Base-by-base conservation (phyloP, 805 yeast genomes). In the Schwanniomyces occidentalis region DNA sequence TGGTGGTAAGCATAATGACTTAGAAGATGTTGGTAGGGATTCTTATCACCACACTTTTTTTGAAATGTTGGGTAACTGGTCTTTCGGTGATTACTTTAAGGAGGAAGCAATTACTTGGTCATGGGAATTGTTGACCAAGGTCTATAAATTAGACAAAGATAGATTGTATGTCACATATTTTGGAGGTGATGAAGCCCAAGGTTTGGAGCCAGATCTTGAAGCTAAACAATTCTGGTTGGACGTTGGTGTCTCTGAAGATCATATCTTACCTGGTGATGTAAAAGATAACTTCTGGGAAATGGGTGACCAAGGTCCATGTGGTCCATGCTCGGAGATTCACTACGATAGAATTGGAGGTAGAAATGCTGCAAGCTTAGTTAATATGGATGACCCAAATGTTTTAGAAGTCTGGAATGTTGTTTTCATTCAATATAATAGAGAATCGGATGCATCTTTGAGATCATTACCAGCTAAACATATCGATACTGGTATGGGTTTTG, bases 301-400 rank as follows among this genome's bases (percentile, higher is more conserved):
- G 99, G 99, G 99, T 53, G 99, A 95, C 58, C 98, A 91, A 71
- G 99, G 99, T 48, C 99, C 99, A 31, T 93, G 99, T 73, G 99
- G 99, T 44, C 99, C 99, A 34, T 95, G 99, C 69, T 85, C 95
- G 16, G 99, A 93, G 66, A 77, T 93, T 50, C 99, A 93, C 65
- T 93, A 88, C 63, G 99, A 93, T 65, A 82, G 99, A 68, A 89
- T 93, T 46, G 99, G 99, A 47, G 97, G 98, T 40, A 83, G 99
- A 73, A 91, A 93, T 56, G 99, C 98, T 36, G 73, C 97, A 13
- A 53, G 65, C 44, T 73, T 95, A 46, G 99, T 93, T 52, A 93
- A 93, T 61, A 79, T 78, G 80, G 99, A 93, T 66, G 99, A 93
- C 62, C 99, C 99, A 41, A 87, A 91, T 60, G 99, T 93, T 38